These are phyloP conservation scores for Arctium minus DNA, from an alignment of 129 eudicot species.

Conservation along the genomic window DNA sequence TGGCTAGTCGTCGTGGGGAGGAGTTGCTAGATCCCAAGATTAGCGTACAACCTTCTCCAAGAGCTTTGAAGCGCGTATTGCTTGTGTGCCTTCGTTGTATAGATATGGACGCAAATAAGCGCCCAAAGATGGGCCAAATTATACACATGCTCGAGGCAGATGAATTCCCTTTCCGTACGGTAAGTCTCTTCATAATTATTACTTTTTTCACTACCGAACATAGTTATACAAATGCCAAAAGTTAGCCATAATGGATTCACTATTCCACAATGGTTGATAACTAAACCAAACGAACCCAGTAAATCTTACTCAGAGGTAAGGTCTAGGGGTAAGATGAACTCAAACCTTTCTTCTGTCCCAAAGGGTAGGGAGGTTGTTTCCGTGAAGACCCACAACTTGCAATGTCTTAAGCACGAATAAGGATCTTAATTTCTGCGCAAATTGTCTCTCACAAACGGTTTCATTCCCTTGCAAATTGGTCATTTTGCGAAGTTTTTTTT, in stretches of 20 bases:
- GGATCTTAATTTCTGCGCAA: not conserved
- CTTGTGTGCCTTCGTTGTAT: conserved; percentile 92
- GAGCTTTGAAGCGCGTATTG: conserved; percentile 81
- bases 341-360: too few species aligned
- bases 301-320: not conserved
- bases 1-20: conserved; percentile 83
- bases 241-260: not conserved
- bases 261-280: not conserved
- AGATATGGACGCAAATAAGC: conserved; percentile 81
- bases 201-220: not conserved
- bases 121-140: conserved; percentile 95
- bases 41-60: conserved; percentile 66
- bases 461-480: too few species aligned
- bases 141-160: conserved; percentile 97
- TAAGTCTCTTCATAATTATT: conserved; percentile 20
- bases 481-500: too few species aligned
- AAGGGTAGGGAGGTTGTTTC: not conserved
- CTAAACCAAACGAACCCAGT: not conserved
- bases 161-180: conserved; percentile 70
- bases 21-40: conserved; percentile 74
- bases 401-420: not conserved
- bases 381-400: not conserved
- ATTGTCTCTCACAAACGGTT: too few species aligned
- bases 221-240: not conserved
- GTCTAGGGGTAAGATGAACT: not conserved